These are phyloP conservation scores for Penicillium chermesinum DNA, from an alignment of 495 filamentous ascomycete genomes.

Conservation along the genomic window DNA sequence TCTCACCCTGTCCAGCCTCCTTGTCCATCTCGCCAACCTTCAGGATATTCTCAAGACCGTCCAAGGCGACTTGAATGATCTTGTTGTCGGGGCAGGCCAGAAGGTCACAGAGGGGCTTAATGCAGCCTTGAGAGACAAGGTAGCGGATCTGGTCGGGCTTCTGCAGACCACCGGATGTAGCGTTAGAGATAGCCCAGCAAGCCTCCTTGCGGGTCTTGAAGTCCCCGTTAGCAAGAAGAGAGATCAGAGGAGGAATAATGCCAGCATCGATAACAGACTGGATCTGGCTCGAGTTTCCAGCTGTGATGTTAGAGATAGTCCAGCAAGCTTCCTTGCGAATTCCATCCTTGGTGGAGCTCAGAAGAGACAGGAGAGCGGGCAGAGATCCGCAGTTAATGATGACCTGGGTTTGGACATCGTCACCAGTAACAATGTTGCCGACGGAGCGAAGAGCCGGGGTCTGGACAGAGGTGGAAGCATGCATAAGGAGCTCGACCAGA, in stretches of 20 bases:
- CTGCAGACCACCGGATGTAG: conserved; percentile 93
- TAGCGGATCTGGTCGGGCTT: conserved; percentile 99
- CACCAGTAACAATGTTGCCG: conserved; percentile 98
- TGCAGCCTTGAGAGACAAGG: conserved; percentile 86
- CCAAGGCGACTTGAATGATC: conserved; percentile 98
- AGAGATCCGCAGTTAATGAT: conserved; percentile 98
- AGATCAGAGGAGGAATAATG: conserved; percentile 93
- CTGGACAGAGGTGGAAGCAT: conserved; percentile 98
- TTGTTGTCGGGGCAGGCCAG: conserved; percentile 98
- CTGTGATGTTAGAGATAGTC: conserved; percentile 99
- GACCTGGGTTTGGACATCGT: conserved; percentile 98
- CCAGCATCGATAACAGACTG: conserved; percentile 95
- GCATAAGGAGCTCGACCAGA: conserved; percentile 95
- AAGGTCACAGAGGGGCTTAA: conserved; percentile 95
- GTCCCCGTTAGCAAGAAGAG: conserved; percentile 91
- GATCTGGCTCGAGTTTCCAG: conserved; percentile 96
- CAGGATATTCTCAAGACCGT: conserved; percentile 97
- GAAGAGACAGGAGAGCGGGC: conserved; percentile 81
- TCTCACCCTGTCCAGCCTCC: conserved; percentile 66
- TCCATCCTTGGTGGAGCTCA: conserved; percentile 95
- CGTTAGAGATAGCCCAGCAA: conserved; percentile 99
- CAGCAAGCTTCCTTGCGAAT: conserved; percentile 99
- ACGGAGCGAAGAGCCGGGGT: conserved; percentile 96
- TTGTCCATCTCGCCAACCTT: conserved; percentile 99
- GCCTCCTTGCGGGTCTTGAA: conserved; percentile 99